Evolutionary conservation across 805 yeast genomes (phyloP).

Genomic region (Grigorovia transvaalensis): DNA sequence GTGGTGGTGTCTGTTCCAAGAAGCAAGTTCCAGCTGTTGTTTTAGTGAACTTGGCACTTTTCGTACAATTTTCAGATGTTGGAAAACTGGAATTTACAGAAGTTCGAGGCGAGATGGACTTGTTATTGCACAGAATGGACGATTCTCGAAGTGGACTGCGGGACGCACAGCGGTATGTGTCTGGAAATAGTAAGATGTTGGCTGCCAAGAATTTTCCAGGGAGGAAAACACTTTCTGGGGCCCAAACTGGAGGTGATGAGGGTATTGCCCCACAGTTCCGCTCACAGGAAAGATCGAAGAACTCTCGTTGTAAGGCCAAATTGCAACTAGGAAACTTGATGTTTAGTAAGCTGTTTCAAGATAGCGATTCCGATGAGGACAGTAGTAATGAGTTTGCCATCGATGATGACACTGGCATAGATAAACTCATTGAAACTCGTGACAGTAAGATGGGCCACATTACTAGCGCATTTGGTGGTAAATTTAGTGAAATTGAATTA

Average conservation of each 20-base stretch:
- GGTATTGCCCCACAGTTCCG: too few relatives aligned
- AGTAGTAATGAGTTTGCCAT: background rate
- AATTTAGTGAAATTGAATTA: slow-evolving; percentile 9
- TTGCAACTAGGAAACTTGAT: background rate
- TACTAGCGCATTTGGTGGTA: slow-evolving; percentile 5
- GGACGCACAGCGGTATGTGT: background rate
- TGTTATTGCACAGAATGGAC: background rate
- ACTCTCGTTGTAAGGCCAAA: too few relatives aligned
- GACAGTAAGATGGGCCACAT: background rate
- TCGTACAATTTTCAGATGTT: too few relatives aligned
- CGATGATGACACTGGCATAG: background rate
- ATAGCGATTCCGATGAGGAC: background rate
- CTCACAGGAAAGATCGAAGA: too few relatives aligned
- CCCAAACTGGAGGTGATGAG: too few relatives aligned
- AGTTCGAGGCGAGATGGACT: background rate
- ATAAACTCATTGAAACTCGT: background rate
- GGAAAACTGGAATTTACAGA: background rate
- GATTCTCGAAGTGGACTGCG: background rate
- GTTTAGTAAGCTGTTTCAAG: background rate
- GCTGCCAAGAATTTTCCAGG: too few relatives aligned
- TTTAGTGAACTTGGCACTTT: background rate
- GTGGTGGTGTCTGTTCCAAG: too few relatives aligned
- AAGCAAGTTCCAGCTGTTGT: too few relatives aligned
- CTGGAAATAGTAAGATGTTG: too few relatives aligned
- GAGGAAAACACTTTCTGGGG: too few relatives aligned